Percentiles rank a stretch among this genome's conserved stretches.
These are phyloP conservation scores for Cupressus sempervirens DNA, from an alignment of 75 land plant genomes.

Conservation along the genomic window DNA sequence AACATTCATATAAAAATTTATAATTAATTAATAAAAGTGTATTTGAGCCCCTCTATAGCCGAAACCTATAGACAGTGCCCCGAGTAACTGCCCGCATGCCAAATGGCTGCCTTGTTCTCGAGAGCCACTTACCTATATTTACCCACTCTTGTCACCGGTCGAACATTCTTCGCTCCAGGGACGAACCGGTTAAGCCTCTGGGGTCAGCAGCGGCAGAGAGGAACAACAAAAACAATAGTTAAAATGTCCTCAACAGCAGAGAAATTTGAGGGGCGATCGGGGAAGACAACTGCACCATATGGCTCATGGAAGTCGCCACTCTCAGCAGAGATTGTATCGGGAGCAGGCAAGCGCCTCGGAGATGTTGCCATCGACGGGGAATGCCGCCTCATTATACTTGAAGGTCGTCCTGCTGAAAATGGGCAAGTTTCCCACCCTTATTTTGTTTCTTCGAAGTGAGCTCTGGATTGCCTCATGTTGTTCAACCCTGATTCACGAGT, in stretches of 20 bases:
- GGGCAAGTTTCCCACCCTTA: conserved; percentile 36
- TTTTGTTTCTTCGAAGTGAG: not conserved
- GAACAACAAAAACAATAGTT: not conserved
- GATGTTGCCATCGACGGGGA: conserved; percentile 48
- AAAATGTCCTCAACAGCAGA: not conserved
- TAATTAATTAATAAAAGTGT: no score
- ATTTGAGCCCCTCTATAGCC: no score
- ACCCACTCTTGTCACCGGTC: no score
- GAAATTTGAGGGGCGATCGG: not conserved
- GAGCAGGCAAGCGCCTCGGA: conserved; percentile 53
- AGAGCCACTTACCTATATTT: no score
- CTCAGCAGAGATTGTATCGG: conserved; percentile 70
- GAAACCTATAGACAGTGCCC: no score
- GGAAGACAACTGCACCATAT: conserved; percentile 49
- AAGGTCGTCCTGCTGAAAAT: conserved; percentile 65
- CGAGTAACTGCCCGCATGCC: no score
- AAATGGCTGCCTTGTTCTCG: no score
- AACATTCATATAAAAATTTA: no score
- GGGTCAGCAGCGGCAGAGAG: not conserved
- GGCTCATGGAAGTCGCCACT: conserved; percentile 91
- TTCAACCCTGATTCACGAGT: not conserved
- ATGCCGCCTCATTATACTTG: conserved; percentile 59
- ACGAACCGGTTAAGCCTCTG: no score
- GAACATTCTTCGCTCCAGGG: no score
- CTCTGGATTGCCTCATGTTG: not conserved